Percentiles rank a stretch among this genome's conserved stretches.
Evolutionary conservation across 2,329 filamentous ascomycete genomes (phyloP).

Genomic region (Botrytis byssoidea): DNA sequence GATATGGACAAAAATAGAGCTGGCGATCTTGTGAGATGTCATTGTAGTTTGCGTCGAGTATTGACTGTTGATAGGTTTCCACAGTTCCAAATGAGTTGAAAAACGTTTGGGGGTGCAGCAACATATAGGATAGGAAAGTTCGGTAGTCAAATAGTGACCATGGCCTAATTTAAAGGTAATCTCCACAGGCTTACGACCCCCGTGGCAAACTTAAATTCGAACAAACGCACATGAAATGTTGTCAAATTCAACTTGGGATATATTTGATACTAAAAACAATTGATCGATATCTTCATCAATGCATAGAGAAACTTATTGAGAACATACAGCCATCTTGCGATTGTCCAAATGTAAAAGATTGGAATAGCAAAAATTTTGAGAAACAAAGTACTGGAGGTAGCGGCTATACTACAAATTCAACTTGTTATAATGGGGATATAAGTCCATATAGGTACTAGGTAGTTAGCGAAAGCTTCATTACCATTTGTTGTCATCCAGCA

Average conservation of each 20-base stretch:
- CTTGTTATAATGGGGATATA: not conserved
- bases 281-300: not conserved
- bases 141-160: not conserved
- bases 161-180: not conserved
- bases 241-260: not conserved
- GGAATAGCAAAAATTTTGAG: not conserved
- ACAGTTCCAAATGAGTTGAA: not conserved
- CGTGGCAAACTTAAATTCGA: not conserved
- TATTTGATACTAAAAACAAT: not conserved
- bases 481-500: not conserved
- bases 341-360: not conserved
- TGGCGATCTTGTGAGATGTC: not conserved
- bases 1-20: not conserved
- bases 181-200: conserved; percentile 1
- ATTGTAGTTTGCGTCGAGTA: not conserved
- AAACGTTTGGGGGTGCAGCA: not conserved
- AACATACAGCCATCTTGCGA: not conserved
- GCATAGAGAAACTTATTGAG: not conserved
- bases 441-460: not conserved
- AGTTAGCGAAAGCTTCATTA: not conserved
- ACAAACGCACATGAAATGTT: not conserved
- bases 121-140: not conserved
- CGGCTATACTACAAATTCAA: not conserved
- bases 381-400: not conserved
- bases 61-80: not conserved